Evolutionary conservation across 257 asterid species (phyloP).

Genomic region (Anisodus tanguticus): DNA sequence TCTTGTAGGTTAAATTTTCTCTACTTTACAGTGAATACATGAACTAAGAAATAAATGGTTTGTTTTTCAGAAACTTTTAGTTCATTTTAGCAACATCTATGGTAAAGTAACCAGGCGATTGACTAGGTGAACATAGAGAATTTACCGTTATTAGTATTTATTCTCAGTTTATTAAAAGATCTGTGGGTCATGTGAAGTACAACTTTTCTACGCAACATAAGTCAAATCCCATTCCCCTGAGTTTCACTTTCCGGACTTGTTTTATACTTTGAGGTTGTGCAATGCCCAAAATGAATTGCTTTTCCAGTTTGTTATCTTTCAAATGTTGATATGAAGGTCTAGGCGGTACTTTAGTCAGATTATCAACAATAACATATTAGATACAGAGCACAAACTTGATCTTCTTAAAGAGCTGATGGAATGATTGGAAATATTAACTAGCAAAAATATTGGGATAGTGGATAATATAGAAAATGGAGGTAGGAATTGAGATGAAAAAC

Average conservation of each 20-base stretch:
- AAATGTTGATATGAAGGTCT: background rate
- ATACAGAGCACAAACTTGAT: background rate
- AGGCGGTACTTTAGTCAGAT: background rate
- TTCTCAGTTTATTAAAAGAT: conserved; percentile 22
- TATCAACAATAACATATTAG: background rate
- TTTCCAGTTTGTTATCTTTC: background rate
- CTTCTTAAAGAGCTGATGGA: background rate
- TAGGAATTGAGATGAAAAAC: background rate
- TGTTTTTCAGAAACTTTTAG: background rate
- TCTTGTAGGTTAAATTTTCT: conserved; percentile 11
- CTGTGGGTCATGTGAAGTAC: background rate
- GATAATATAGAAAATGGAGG: background rate
- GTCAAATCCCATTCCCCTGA: background rate
- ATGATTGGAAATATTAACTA: background rate
- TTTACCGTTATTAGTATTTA: background rate
- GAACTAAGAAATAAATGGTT: background rate
- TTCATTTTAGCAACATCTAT: background rate
- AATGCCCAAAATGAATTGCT: background rate
- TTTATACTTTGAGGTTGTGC: background rate
- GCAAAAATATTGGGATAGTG: background rate
- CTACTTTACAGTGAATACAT: background rate
- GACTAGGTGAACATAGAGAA: background rate
- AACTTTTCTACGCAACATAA: background rate
- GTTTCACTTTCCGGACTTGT: background rate
- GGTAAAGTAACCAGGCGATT: background rate